These are phyloP conservation scores for Camelina laxa DNA, from an alignment of 345 rosid species.

Conservation along the genomic window DNA sequence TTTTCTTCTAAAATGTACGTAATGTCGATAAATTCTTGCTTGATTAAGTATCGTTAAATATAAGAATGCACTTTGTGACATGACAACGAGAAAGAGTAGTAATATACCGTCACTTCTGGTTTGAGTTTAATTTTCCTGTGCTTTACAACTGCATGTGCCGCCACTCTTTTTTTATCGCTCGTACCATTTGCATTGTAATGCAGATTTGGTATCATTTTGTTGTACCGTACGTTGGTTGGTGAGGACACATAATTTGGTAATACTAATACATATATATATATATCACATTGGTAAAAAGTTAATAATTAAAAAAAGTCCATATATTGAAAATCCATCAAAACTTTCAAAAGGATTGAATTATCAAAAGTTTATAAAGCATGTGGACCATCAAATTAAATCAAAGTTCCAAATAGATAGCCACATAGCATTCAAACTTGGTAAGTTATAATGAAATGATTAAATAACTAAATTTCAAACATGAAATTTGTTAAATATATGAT, in stretches of 20 bases:
- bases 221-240: conserved; percentile 6
- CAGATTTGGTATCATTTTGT: not conserved
- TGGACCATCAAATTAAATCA: not conserved
- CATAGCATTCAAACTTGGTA: not conserved
- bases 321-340: not conserved
- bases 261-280: not conserved
- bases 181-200: not conserved
- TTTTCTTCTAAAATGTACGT: not conserved
- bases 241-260: not conserved
- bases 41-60: not conserved
- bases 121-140: not conserved
- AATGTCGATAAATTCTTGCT: not conserved
- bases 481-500: not conserved
- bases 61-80: not conserved
- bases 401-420: not conserved
- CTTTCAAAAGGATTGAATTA: conserved; percentile 7
- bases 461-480: not conserved
- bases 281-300: not conserved
- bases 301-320: not conserved
- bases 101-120: not conserved
- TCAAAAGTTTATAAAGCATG: conserved; percentile 18
- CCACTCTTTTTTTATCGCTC: not conserved
- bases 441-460: not conserved
- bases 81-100: too few species aligned
- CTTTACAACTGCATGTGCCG: not conserved